These are phyloP conservation scores for Trichoderma reesei DNA, from an alignment of 495 filamentous ascomycete species.

Conservation along the genomic window DNA sequence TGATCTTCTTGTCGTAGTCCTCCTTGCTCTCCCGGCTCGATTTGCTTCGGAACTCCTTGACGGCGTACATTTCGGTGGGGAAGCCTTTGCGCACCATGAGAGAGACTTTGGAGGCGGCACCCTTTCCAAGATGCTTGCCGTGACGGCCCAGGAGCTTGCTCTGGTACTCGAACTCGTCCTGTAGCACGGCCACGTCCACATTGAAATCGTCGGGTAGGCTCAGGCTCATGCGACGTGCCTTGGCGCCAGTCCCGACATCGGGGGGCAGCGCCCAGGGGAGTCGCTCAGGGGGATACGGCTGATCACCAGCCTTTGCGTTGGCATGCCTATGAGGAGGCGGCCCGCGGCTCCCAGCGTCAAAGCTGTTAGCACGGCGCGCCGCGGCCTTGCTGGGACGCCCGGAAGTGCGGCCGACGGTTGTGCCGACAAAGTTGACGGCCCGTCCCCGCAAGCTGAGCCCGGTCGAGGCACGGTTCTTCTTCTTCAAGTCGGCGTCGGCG, in stretches of 20 bases:
- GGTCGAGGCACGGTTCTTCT: slow-evolving; percentile 38
- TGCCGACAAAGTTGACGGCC: slow-evolving; percentile 20
- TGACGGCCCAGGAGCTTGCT: slow-evolving; percentile 49
- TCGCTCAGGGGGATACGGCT: slow-evolving; percentile 15
- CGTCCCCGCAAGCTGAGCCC: slow-evolving; percentile 34
- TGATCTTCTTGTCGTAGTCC: slow-evolving; percentile 70
- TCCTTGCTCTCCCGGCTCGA: slow-evolving; percentile 48
- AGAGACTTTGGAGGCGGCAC: slow-evolving; percentile 62
- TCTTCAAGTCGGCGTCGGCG: slow-evolving; percentile 31
- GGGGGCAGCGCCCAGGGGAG: slow-evolving; percentile 44
- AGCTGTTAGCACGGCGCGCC: slow-evolving; percentile 27
- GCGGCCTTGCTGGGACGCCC: slow-evolving; percentile 13
- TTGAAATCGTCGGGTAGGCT: slow-evolving; percentile 54
- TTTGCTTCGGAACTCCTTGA: slow-evolving; percentile 67
- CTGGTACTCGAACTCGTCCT: slow-evolving; percentile 48
- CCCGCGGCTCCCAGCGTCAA: slow-evolving; percentile 19
- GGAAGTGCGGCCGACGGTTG: slow-evolving; percentile 7
- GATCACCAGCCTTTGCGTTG: neutral
- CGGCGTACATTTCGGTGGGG: slow-evolving; percentile 53
- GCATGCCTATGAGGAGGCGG: slow-evolving; percentile 12
- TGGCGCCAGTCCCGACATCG: slow-evolving; percentile 52
- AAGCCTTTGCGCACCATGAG: slow-evolving; percentile 51
- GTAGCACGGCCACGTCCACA: slow-evolving; percentile 51
- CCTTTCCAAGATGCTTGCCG: slow-evolving; percentile 58
- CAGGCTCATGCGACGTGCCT: slow-evolving; percentile 52